A percentile compares a stretch with the other conserved stretches of the same genome.
Evolutionary conservation across 495 filamentous ascomycete genomes (phyloP).

Genomic region (Hyaloscypha finlandica): DNA sequence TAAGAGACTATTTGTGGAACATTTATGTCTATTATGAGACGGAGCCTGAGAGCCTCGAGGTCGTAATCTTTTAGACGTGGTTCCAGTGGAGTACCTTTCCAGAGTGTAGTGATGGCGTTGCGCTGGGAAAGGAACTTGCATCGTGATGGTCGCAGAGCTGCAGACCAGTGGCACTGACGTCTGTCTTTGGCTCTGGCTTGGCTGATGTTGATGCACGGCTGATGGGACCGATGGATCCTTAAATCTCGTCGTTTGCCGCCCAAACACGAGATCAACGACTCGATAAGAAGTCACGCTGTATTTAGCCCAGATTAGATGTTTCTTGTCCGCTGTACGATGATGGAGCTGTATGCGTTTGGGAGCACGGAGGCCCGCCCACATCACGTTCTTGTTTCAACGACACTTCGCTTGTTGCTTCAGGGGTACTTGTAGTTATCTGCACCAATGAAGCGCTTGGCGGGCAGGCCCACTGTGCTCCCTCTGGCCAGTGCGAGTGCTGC

Average conservation of each 20-base stretch:
- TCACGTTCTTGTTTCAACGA: conserved; percentile 22
- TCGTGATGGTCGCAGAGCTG: conserved; percentile 9
- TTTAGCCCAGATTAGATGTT: not conserved
- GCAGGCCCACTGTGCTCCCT: not conserved
- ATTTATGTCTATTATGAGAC: not conserved
- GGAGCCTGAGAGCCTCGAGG: not conserved
- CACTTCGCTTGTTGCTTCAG: conserved; percentile 10
- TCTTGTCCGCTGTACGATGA: not conserved
- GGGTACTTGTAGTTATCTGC: not conserved
- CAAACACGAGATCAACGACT: not conserved
- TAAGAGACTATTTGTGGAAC: not conserved
- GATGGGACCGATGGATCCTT: not conserved
- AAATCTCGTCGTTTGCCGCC: not conserved
- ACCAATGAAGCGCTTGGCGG: not conserved
- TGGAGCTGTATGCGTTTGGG: not conserved
- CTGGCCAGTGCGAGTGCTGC: not conserved
- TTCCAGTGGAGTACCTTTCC: not conserved
- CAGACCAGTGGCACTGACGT: not conserved
- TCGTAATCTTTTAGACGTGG: not conserved
- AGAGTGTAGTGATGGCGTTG: not conserved
- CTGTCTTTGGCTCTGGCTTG: not conserved
- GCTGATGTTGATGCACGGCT: not conserved
- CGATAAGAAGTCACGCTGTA: not conserved
- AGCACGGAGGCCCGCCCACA: not conserved
- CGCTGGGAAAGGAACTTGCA: not conserved